phyloP scores from a whole-genome alignment of 257 asterid genomes.

The Anisodus acutangulus region DNA sequence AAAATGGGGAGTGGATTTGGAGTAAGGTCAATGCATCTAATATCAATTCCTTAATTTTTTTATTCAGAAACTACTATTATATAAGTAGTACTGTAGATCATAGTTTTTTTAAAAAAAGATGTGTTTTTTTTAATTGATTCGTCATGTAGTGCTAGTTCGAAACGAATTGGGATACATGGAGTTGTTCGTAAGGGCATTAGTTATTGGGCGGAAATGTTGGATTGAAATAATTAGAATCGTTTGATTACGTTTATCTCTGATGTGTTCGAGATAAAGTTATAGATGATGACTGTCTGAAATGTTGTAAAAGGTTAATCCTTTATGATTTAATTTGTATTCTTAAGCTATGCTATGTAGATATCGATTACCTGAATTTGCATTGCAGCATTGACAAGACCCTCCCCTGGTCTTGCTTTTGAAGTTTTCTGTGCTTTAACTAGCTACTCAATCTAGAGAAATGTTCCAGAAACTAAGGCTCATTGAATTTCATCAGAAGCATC shows the following conservation, averaged over 20 bases:
- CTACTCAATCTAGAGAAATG: constrained; percentile 9
- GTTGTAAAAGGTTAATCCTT: constrained; percentile 1
- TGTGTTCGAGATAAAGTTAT: not conserved
- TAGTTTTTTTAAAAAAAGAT: not conserved
- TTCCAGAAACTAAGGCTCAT: not conserved
- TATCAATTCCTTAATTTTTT: not conserved
- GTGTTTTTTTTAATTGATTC: not conserved
- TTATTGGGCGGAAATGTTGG: too few species aligned
- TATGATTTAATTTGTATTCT: not conserved
- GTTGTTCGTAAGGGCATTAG: not conserved
- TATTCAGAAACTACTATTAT: not conserved
- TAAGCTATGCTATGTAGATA: not conserved
- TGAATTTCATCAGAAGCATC: not conserved
- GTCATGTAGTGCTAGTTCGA: not conserved
- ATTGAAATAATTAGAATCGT: too few species aligned
- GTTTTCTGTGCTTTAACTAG: not conserved
- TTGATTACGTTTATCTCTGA: too few species aligned
- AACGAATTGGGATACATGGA: not conserved
- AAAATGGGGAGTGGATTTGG: too few species aligned
- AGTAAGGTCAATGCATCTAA: not conserved
- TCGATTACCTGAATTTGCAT: not conserved
- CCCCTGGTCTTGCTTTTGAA: not conserved
- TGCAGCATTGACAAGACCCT: not conserved
- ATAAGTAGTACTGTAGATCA: not conserved
- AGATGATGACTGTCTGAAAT: not conserved